Percentiles rank a stretch among this genome's conserved stretches.
Evolutionary conservation across 1,284 basidiomycete genomes (phyloP).

Genomic region (Fistulinella staudtii): DNA sequence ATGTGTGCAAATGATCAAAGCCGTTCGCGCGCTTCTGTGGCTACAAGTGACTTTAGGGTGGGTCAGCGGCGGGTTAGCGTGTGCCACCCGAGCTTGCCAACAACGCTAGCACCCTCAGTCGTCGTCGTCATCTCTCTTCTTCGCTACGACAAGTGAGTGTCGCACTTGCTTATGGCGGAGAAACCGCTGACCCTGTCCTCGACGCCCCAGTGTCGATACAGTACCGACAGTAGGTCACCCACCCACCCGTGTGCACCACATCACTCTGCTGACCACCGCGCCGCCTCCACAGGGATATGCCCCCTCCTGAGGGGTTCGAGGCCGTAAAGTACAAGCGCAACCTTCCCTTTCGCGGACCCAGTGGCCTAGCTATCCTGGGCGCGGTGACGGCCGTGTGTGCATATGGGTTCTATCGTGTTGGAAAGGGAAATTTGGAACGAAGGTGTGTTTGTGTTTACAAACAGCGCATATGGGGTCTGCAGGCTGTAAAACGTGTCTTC

Average conservation of each 20-base stretch:
- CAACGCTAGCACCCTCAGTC: neutral
- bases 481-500: conserved; percentile 60
- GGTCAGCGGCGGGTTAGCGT: conserved; percentile 6
- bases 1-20: conserved; percentile 5
- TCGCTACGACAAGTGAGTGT: conserved; percentile 19
- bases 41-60: conserved; percentile 26
- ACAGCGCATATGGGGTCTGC: conserved; percentile 43
- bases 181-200: neutral
- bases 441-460: conserved; percentile 58
- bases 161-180: neutral
- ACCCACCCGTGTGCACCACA: conserved; percentile 1
- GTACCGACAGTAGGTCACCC: conserved; percentile 58
- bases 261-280: conserved; percentile 10
- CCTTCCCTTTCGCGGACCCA: conserved; percentile 89
- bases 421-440: conserved; percentile 88
- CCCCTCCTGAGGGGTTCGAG: conserved; percentile 91
- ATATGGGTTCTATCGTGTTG: conserved; percentile 92
- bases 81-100: conserved; percentile 1
- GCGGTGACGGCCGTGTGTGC: conserved; percentile 82
- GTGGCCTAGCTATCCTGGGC: conserved; percentile 83
- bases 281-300: conserved; percentile 77
- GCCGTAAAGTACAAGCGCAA: conserved; percentile 95
- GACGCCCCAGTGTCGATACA: conserved; percentile 52
- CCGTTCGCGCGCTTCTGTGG: neutral
- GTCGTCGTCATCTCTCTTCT: conserved; percentile 1